A percentile compares a stretch with the other conserved stretches of the same genome.
phyloP scores from a whole-genome alignment of 202 grass and related monocot species.

The Schoenoplectus triqueter region DNA sequence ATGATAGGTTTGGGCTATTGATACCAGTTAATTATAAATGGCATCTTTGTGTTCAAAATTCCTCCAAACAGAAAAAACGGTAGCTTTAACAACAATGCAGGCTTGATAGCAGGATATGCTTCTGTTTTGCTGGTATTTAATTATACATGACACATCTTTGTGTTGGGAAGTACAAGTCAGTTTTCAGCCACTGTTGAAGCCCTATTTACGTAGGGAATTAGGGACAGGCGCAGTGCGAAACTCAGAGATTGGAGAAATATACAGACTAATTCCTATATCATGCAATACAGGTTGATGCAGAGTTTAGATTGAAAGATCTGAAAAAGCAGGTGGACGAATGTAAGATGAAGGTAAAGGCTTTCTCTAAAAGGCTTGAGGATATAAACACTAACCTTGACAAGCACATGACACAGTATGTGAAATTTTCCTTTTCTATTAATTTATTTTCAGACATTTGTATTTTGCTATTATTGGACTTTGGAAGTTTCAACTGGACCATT shows the following conservation, averaged over 20 bases:
- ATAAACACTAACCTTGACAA: slow-evolving; percentile 68
- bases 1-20: not conserved
- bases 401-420: slow-evolving; percentile 84
- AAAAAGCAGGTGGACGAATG: slow-evolving; percentile 76
- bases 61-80: not conserved
- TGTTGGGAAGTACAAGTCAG: not conserved
- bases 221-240: not conserved
- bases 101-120: slow-evolving; percentile 1
- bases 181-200: slow-evolving; percentile 1
- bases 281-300: slow-evolving; percentile 69
- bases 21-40: not conserved
- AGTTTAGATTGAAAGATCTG: slow-evolving; percentile 78
- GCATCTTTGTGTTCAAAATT: not conserved
- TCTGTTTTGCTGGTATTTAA: not conserved
- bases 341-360: slow-evolving; percentile 81
- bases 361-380: slow-evolving; percentile 71
- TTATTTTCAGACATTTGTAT: not conserved
- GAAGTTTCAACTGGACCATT: not conserved
- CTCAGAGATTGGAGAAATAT: slow-evolving; percentile 8
- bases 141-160: not conserved
- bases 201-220: no score
- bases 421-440: slow-evolving; percentile 26
- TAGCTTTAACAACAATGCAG: not conserved
- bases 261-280: slow-evolving; percentile 18
- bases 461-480: not conserved